These are phyloP conservation scores for Sporobolomyces roseus DNA, from an alignment of 768 basidiomycete genomes.

Conservation along the genomic window DNA sequence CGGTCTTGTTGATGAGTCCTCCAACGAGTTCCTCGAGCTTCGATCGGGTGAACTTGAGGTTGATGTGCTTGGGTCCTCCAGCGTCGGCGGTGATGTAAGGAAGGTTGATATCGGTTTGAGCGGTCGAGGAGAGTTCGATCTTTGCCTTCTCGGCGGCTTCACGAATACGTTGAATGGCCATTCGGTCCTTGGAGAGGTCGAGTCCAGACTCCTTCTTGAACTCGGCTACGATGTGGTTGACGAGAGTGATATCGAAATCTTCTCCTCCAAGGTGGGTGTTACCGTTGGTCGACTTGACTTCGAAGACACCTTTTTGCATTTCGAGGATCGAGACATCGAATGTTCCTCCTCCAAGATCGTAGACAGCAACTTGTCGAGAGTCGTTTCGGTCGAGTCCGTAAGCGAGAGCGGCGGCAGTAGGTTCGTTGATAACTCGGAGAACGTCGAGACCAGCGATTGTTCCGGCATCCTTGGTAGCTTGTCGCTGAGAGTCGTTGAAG, in stretches of 20 bases:
- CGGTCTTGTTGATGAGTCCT: conserved; percentile 76
- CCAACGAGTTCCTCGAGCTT: conserved; percentile 84
- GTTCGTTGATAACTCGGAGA: conserved; percentile 97
- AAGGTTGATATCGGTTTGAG: conserved; percentile 93
- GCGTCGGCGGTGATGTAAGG: conserved; percentile 98
- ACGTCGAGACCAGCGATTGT: conserved; percentile 96
- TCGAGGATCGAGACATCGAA: conserved; percentile 99
- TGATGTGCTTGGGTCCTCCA: conserved; percentile 94
- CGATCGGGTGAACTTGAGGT: conserved; percentile 77
- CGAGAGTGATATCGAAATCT: conserved; percentile 89
- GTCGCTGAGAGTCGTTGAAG: conserved; percentile 99
- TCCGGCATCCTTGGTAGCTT: conserved; percentile 97
- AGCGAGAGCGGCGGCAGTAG: conserved; percentile 95
- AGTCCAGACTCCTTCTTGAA: conserved; percentile 91
- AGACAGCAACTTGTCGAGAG: conserved; percentile 87
- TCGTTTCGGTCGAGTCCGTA: conserved; percentile 85
- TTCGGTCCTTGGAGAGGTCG: conserved; percentile 76
- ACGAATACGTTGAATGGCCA: conserved; percentile 98
- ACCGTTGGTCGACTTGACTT: conserved; percentile 99
- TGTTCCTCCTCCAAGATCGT: conserved; percentile 96
- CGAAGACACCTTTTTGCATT: conserved; percentile 99
- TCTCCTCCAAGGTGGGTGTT: conserved; percentile 97
- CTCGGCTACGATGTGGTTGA: conserved; percentile 76
- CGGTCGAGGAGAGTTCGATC: conserved; percentile 90
- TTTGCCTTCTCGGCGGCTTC: conserved; percentile 99